These are phyloP conservation scores for Speleostelium caveatum DNA, from an alignment of 78 protist species.

Conservation along the genomic window DNA sequence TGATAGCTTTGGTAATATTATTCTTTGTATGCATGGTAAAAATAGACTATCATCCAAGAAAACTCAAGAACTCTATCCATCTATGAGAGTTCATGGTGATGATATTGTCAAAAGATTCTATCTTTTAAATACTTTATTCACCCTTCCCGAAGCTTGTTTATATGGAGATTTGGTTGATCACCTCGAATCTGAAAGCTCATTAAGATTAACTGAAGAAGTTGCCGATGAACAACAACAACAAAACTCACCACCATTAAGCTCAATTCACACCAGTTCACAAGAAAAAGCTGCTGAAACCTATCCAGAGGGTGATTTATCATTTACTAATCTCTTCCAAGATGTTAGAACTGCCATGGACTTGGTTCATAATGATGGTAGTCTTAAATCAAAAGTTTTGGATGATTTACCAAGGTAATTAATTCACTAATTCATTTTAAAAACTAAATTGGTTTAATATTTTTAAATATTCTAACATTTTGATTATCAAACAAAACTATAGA, in stretches of 20 bases:
- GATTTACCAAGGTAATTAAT: slow-evolving; percentile 66
- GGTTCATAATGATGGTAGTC: slow-evolving; percentile 74
- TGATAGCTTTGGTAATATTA: slow-evolving; percentile 77
- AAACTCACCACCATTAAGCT: slow-evolving; percentile 57
- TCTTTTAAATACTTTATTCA: slow-evolving; percentile 78
- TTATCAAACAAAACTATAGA: slow-evolving; percentile 12
- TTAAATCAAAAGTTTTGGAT: slow-evolving; percentile 70
- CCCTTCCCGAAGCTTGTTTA: slow-evolving; percentile 83
- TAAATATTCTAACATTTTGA: background rate
- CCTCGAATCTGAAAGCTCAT: slow-evolving; percentile 60
- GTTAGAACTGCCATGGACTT: slow-evolving; percentile 71
- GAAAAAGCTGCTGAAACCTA: background rate
- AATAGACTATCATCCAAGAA: background rate
- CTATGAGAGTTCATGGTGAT: slow-evolving; percentile 66
- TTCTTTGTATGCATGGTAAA: slow-evolving; percentile 68
- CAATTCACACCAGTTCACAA: background rate
- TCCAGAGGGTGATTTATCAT: slow-evolving; percentile 44
- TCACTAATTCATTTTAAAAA: background rate
- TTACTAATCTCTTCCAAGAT: slow-evolving; percentile 75
- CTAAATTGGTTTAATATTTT: background rate
- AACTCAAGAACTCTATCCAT: slow-evolving; percentile 52
- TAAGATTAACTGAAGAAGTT: slow-evolving; percentile 53
- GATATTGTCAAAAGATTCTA: slow-evolving; percentile 66
- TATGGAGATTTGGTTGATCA: slow-evolving; percentile 72
- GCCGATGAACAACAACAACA: slow-evolving; percentile 79